Evolutionary conservation across 2,329 filamentous ascomycete genomes (phyloP), one percentile per base, ranked within the genome.

Genomic region (Celoporthe dispersa): DNA sequence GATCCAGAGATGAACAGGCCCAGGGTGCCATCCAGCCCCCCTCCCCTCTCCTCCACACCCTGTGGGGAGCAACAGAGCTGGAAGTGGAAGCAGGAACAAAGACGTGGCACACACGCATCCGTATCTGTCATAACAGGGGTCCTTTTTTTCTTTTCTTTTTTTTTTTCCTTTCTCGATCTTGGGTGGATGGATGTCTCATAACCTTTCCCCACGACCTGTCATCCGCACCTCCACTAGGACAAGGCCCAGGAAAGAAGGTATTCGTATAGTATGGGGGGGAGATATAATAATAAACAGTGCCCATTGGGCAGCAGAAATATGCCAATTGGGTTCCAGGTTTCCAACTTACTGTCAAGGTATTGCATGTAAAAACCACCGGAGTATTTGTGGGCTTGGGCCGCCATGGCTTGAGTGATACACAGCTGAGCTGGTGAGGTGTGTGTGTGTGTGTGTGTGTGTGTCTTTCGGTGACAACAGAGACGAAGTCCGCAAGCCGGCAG

Each of bases 341-440:
- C 28, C 64, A 75, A 91, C 90, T 88, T 90, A 92, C 90, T 92
- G 79, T 91, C 88, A 74, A 92, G 84, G 79, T 92, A 92, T 77
- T 92, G 89, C 85, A 91, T 91, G 78, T 91, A 91, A 77, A 90
- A 91, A 73, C 88, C 88, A 75, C 84, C 66, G 41, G 84, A 88
- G 90, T 90, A 73, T 75, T 85, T 71, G 74, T 68, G 41, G 74
- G 76, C 77, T 77, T 78, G 66, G 74, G 67, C 66, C 66, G 61
- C 65, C 63, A 69, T 69, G 66, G 68, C 57, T 64, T 48, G 31
- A 61, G 64, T 60, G 53, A 62, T 53, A 61, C 55, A 64, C 55
- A 61, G 48, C 25, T 28, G 57, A 44, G 48, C 37, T 39, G 37
- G 12, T 39, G 37, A 39, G 8, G 4, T 35, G 28, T 16, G 31